These are phyloP conservation scores for Huntiella moniliformis DNA, from an alignment of 2,329 filamentous ascomycete genomes.

Conservation along the genomic window DNA sequence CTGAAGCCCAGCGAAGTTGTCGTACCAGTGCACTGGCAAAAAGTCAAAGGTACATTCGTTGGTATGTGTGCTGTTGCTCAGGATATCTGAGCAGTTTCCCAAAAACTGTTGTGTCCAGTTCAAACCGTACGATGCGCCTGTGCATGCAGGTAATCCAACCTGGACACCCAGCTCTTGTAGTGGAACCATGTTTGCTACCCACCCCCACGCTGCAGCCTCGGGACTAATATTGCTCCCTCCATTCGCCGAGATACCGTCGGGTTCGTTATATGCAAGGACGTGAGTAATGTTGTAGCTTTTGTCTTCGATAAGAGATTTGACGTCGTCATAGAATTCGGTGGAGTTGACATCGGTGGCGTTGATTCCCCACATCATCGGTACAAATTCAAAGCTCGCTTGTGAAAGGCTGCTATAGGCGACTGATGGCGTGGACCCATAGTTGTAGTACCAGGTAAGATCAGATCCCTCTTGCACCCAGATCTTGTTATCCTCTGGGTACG, in stretches of 20 bases:
- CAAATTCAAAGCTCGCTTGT: slow-evolving; percentile 47
- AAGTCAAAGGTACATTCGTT: slow-evolving; percentile 44
- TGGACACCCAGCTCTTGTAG: slow-evolving; percentile 44
- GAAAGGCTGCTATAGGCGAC: slow-evolving; percentile 27
- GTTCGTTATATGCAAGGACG: slow-evolving; percentile 65
- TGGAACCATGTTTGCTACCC: slow-evolving; percentile 54
- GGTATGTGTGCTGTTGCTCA: slow-evolving; percentile 23
- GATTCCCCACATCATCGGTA: slow-evolving; percentile 20
- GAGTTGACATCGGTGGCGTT: slow-evolving; percentile 23
- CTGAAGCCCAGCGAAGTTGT: slow-evolving; percentile 48
- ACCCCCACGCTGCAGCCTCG: slow-evolving; percentile 42
- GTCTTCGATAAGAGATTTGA: slow-evolving; percentile 32
- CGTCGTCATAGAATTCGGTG: slow-evolving; percentile 40
- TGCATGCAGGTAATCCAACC: slow-evolving; percentile 52
- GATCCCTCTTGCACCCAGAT: slow-evolving; percentile 40
- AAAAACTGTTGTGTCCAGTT: slow-evolving; percentile 51
- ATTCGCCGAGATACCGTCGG: slow-evolving; percentile 35
- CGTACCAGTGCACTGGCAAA: slow-evolving; percentile 48
- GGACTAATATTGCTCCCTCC: slow-evolving; percentile 48
- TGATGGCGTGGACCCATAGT: slow-evolving; percentile 45
- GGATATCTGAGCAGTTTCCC: slow-evolving; percentile 38
- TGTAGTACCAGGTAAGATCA: slow-evolving; percentile 70
- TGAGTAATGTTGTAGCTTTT: slow-evolving; percentile 41
- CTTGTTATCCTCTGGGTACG: slow-evolving; percentile 40
- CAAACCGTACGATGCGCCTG: slow-evolving; percentile 39